Percentiles rank a stretch among this genome's conserved stretches.
phyloP scores from a whole-genome alignment of 805 yeast genomes.

The Lachancea sp. region DNA sequence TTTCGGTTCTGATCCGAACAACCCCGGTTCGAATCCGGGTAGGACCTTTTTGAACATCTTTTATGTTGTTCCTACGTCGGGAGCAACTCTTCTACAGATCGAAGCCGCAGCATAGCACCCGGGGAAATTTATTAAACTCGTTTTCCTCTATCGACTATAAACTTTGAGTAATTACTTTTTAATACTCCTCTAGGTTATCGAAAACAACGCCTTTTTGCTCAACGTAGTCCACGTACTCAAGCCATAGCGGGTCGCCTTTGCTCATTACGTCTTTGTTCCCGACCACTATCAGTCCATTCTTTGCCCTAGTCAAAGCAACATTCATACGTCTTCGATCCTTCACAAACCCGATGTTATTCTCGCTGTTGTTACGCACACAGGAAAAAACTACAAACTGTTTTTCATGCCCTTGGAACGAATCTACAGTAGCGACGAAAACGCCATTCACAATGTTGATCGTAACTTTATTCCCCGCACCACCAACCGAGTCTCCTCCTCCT shows the following conservation, averaged over 20 bases:
- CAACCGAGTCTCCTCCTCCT: slow-evolving; percentile 28
- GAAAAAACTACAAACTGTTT: slow-evolving; percentile 74
- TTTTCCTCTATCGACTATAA: background rate
- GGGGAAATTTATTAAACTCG: too few relatives aligned
- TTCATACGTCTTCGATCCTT: slow-evolving; percentile 57
- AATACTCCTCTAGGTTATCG: slow-evolving; percentile 19
- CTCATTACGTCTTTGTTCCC: slow-evolving; percentile 53
- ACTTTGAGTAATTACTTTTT: background rate
- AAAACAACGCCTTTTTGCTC: slow-evolving; percentile 32
- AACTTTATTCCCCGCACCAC: slow-evolving; percentile 11
- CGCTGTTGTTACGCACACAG: slow-evolving; percentile 61
- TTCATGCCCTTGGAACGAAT: slow-evolving; percentile 89
- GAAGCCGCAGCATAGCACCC: too few relatives aligned
- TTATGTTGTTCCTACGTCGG: background rate
- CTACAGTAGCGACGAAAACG: slow-evolving; percentile 55
- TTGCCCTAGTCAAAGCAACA: slow-evolving; percentile 69
- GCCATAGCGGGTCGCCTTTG: slow-evolving; percentile 45
- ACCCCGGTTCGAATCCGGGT: slow-evolving; percentile 88
- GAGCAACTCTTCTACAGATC: background rate
- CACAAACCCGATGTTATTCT: slow-evolving; percentile 54
- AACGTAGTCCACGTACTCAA: slow-evolving; percentile 40
- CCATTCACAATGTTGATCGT: slow-evolving; percentile 37
- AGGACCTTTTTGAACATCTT: slow-evolving; percentile 43
- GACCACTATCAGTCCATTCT: slow-evolving; percentile 50
- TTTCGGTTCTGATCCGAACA: slow-evolving; percentile 57